phyloP scores from a whole-genome alignment of 2,329 filamentous ascomycete species.

The Xylaria sp. region DNA sequence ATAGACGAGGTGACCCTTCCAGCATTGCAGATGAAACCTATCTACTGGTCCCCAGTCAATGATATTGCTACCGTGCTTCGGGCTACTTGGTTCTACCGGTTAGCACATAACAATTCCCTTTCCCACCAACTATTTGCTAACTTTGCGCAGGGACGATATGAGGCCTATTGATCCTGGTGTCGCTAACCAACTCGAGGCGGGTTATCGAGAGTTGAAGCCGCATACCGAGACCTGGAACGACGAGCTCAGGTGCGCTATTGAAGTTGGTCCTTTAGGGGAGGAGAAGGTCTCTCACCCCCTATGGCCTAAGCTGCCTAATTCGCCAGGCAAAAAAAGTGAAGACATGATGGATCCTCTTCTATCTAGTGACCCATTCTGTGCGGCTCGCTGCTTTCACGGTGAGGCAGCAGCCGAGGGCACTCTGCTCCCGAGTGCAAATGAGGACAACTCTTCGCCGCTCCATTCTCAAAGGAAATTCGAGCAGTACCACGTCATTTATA shows the following conservation, averaged over 20 bases:
- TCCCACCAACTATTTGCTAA: conserved; percentile 24
- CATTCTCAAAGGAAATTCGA: conserved; percentile 69
- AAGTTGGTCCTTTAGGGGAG: conserved; percentile 89
- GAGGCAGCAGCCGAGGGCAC: conserved; percentile 67
- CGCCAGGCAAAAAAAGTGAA: conserved; percentile 50
- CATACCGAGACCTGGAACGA: conserved; percentile 95
- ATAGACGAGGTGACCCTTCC: conserved; percentile 82
- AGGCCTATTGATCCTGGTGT: conserved; percentile 84
- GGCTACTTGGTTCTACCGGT: conserved; percentile 96
- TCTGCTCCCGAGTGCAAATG: conserved; percentile 46
- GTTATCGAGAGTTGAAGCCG: conserved; percentile 84
- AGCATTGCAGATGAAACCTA: conserved; percentile 87
- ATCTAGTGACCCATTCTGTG: conserved; percentile 67
- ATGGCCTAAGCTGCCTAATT: conserved; percentile 72
- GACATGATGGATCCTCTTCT: conserved; percentile 54
- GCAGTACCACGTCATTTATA: conserved; percentile 87
- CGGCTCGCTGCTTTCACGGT: conserved; percentile 67
- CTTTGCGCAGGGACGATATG: conserved; percentile 76
- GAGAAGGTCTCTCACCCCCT: conserved; percentile 87
- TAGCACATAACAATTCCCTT: conserved; percentile 32
- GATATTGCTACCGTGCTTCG: conserved; percentile 84
- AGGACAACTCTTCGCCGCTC: conserved; percentile 54
- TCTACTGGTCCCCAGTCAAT: conserved; percentile 96
- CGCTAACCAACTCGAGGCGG: conserved; percentile 92
- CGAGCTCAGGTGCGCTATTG: conserved; percentile 87